Percentiles rank a stretch among this genome's conserved stretches.
phyloP scores from a whole-genome alignment of 345 rosid species.

The Sapria himalayana region DNA sequence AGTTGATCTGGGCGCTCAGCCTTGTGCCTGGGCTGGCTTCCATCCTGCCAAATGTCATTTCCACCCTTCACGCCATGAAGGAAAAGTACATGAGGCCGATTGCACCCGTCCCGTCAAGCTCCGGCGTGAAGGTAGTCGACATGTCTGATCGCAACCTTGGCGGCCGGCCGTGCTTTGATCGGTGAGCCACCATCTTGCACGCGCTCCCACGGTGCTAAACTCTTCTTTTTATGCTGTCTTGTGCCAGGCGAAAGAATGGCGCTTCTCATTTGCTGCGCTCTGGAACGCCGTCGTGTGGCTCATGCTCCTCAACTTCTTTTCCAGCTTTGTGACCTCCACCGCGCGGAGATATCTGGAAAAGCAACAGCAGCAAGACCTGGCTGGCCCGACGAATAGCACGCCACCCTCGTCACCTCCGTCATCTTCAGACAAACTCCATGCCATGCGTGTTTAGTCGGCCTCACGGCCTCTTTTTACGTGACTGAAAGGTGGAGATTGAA shows the following conservation, averaged over 20 bases:
- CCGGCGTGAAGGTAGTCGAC: slow-evolving; percentile 38
- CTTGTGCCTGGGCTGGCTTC: slow-evolving; percentile 54
- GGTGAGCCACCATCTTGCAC: slow-evolving; percentile 2
- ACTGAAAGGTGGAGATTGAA: too few species aligned
- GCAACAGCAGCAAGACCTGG: slow-evolving; percentile 49
- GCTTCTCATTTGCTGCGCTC: slow-evolving; percentile 48
- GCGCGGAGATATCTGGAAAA: slow-evolving; percentile 56
- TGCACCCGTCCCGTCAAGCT: slow-evolving; percentile 24
- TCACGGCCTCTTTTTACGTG: too few species aligned
- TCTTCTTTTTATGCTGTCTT: neutral
- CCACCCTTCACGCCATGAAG: slow-evolving; percentile 37
- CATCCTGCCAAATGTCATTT: slow-evolving; percentile 29
- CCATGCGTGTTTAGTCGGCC: too few species aligned
- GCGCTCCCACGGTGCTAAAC: neutral
- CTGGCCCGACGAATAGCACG: slow-evolving; percentile 11
- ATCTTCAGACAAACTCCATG: too few species aligned
- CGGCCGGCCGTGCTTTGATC: neutral
- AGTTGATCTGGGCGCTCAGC: slow-evolving; percentile 62
- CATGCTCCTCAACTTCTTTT: slow-evolving; percentile 71
- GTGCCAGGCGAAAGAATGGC: slow-evolving; percentile 73
- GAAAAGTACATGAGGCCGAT: slow-evolving; percentile 48
- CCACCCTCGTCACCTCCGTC: slow-evolving; percentile 9
- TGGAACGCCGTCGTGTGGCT: slow-evolving; percentile 97
- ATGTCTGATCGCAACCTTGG: too few species aligned
- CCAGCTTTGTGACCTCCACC: slow-evolving; percentile 61